These are phyloP conservation scores for Penicillium crystallinum DNA, from an alignment of 495 filamentous ascomycete genomes.

Conservation along the genomic window DNA sequence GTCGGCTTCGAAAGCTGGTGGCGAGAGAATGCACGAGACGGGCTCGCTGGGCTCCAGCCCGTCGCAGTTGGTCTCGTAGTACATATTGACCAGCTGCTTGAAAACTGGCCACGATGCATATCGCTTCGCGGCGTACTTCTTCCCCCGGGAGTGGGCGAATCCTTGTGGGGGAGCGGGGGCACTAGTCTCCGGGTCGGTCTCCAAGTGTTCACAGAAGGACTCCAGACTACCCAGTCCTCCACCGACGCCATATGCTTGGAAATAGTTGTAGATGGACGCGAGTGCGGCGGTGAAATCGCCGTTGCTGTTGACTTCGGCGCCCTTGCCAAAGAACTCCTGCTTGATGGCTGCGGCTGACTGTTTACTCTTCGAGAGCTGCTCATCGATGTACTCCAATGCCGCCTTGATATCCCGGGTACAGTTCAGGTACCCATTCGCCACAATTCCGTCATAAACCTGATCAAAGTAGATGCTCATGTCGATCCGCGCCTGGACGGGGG, in stretches of 20 bases:
- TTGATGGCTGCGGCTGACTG: constrained; percentile 41
- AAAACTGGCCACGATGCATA: constrained; percentile 46
- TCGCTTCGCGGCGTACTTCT: constrained; percentile 37
- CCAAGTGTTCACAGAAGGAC: constrained; percentile 45
- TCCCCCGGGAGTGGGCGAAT: constrained; percentile 36
- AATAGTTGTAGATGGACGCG: constrained; percentile 34
- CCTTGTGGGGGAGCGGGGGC: constrained; percentile 27
- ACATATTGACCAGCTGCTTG: constrained; percentile 36
- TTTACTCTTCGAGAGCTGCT: constrained; percentile 29
- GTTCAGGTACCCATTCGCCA: constrained; percentile 44
- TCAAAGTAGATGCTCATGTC: constrained; percentile 57
- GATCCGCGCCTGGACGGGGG: constrained; percentile 48
- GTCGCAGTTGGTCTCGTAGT: constrained; percentile 38
- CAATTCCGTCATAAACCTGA: constrained; percentile 50
- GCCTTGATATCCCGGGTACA: constrained; percentile 52
- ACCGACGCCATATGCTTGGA: constrained; percentile 45
- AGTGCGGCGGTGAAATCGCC: constrained; percentile 45
- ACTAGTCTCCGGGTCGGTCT: constrained; percentile 28
- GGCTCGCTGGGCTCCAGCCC: constrained; percentile 24
- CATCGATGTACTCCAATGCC: constrained; percentile 49
- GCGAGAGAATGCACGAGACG: constrained; percentile 37
- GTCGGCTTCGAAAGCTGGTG: constrained; percentile 29
- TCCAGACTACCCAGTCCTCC: constrained; percentile 37
- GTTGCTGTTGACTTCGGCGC: constrained; percentile 46
- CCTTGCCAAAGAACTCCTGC: constrained; percentile 44